Evolutionary conservation across 78 protist species (phyloP).

Genomic region (Andalucia godoyi): DNA sequence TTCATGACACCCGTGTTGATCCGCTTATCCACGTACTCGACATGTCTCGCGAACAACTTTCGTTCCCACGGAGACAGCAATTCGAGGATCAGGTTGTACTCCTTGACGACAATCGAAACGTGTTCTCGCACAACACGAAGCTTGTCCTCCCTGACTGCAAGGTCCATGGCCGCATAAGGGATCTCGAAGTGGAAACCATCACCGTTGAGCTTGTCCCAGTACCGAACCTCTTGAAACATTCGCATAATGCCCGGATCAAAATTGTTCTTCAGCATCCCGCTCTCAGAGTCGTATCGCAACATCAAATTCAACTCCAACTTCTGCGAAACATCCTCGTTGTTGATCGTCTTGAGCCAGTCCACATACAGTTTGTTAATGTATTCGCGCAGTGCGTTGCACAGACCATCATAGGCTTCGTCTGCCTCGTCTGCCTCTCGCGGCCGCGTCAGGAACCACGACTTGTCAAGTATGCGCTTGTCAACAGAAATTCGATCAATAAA

Average conservation of each 20-base stretch:
- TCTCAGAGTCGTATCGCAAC: background rate
- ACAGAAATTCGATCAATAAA: background rate
- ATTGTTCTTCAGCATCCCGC: constrained; percentile 3
- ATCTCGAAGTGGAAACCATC: constrained; percentile 11
- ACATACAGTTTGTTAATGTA: constrained; percentile 12
- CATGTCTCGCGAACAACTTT: constrained; percentile 29
- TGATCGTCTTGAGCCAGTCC: constrained; percentile 1
- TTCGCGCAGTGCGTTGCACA: constrained; percentile 10
- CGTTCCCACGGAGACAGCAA: constrained; percentile 23
- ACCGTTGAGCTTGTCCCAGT: constrained; percentile 31
- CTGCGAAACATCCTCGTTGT: background rate
- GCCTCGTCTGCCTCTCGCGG: too few relatives aligned
- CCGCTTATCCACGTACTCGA: constrained; percentile 20
- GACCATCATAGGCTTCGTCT: too few relatives aligned
- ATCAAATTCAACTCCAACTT: constrained; percentile 2
- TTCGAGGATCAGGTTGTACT: constrained; percentile 34
- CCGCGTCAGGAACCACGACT: background rate
- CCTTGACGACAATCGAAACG: constrained; percentile 50
- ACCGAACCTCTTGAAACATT: constrained; percentile 36
- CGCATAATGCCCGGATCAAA: constrained; percentile 26
- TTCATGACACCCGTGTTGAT: constrained; percentile 42
- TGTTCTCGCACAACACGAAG: constrained; percentile 42
- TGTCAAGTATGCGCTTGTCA: background rate
- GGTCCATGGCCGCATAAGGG: constrained; percentile 15
- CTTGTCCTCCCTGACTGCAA: constrained; percentile 14